phyloP scores from a whole-genome alignment of 2,329 filamentous ascomycete species.

The Fusarium subglutinans region DNA sequence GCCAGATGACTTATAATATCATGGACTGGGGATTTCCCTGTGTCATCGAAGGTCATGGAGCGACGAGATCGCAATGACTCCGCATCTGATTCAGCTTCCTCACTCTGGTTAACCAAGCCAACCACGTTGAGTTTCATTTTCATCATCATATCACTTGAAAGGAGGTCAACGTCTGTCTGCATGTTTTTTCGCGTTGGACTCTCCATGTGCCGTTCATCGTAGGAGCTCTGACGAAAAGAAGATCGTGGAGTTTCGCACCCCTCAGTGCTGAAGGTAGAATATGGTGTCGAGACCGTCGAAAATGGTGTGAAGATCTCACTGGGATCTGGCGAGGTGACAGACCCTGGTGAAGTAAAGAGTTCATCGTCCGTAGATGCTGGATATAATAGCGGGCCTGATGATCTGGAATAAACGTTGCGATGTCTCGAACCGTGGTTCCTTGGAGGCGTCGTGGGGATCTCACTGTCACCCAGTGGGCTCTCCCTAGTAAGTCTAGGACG shows the following conservation, averaged over 20 bases:
- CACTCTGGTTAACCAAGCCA: background rate
- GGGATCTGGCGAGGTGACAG: conserved; percentile 5
- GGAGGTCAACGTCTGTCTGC: too few species aligned
- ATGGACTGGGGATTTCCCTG: background rate
- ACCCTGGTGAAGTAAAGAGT: background rate
- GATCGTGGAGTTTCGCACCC: background rate
- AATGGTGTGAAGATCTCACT: conserved; percentile 14
- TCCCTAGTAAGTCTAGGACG: conserved; percentile 6
- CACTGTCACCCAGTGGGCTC: background rate
- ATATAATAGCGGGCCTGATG: background rate
- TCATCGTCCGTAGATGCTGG: background rate
- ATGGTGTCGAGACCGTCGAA: conserved; percentile 1
- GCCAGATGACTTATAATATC: background rate
- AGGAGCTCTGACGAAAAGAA: background rate
- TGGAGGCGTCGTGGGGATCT: background rate
- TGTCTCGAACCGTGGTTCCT: background rate
- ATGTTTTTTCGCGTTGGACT: conserved; percentile 3
- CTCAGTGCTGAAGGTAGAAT: background rate
- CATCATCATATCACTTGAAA: background rate
- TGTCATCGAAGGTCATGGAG: background rate
- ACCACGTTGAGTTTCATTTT: background rate
- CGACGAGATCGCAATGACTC: background rate
- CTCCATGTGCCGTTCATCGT: background rate
- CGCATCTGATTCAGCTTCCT: background rate
- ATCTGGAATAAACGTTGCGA: background rate